Percentiles rank a stretch among this genome's conserved stretches.
These are phyloP conservation scores for Juglanconis sp. DNA, from an alignment of 2,329 filamentous ascomycete genomes.

Conservation along the genomic window DNA sequence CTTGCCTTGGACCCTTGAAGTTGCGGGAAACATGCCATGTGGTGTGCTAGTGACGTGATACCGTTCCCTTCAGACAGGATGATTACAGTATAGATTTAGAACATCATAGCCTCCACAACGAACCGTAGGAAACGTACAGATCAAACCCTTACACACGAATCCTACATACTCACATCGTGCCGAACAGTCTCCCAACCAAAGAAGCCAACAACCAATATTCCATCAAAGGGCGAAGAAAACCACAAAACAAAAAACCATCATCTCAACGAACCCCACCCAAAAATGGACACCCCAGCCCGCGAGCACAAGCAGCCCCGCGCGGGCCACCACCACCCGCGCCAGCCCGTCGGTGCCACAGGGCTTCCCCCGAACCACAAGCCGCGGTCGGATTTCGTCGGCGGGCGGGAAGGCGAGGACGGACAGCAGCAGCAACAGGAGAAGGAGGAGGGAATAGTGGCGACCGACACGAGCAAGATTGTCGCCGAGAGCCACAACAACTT, in stretches of 20 bases:
- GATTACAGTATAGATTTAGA: no score
- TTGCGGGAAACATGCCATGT: no score
- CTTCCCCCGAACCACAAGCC: slow-evolving; percentile 6
- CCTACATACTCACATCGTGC: no score
- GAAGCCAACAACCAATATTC: no score
- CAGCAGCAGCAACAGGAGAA: not conserved
- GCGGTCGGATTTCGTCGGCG: not conserved
- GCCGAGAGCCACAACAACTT: slow-evolving; percentile 21
- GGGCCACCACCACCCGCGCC: slow-evolving; percentile 17
- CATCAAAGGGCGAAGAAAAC: no score
- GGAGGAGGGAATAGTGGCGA: not conserved
- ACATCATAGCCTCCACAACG: no score
- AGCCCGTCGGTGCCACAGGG: slow-evolving; percentile 14
- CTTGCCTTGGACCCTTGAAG: no score
- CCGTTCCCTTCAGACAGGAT: no score
- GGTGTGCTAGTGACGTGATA: no score
- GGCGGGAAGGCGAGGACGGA: not conserved
- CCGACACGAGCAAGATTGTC: not conserved
- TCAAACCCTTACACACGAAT: no score
- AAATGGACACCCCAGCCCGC: not conserved
- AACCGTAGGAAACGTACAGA: no score
- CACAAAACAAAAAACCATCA: not conserved
- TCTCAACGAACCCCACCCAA: slow-evolving; percentile 1
- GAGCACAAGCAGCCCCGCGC: slow-evolving; percentile 12
- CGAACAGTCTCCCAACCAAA: no score